A percentile compares a stretch with the other conserved stretches of the same genome.
phyloP scores from a whole-genome alignment of 345 rosid species.

The Geranium brycei region DNA sequence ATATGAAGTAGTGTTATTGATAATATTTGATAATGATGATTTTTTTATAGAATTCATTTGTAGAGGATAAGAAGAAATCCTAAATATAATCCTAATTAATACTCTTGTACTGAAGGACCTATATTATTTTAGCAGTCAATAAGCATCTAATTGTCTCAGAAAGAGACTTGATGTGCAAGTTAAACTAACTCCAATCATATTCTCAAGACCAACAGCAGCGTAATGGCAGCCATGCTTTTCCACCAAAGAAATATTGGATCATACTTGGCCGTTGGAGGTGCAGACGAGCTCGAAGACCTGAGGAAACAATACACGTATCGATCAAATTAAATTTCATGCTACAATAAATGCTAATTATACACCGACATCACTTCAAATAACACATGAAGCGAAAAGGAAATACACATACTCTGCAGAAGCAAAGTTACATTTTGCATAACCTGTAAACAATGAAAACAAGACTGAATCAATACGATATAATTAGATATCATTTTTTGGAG shows the following conservation, averaged over 20 bases:
- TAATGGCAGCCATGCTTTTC: neutral
- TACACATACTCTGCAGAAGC: conserved; percentile 31
- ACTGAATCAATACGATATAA: neutral
- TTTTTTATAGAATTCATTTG: too few species aligned
- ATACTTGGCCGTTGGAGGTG: neutral
- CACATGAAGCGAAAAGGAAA: neutral
- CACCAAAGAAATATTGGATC: neutral
- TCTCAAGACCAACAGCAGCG: neutral
- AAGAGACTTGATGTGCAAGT: neutral
- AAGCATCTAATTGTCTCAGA: neutral
- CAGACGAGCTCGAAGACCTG: neutral
- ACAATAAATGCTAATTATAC: too few species aligned
- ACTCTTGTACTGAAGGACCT: too few species aligned
- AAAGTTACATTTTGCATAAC: conserved; percentile 39
- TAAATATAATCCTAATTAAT: too few species aligned
- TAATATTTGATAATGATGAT: too few species aligned
- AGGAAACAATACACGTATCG: neutral
- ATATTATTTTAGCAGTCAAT: too few species aligned
- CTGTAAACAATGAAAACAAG: conserved; percentile 14
- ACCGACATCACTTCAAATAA: too few species aligned
- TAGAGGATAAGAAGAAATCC: too few species aligned
- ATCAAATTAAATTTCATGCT: too few species aligned
- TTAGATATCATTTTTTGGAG: too few species aligned
- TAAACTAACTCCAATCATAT: neutral
- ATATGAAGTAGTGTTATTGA: too few species aligned